Conservation (phyloP, 129 eudicot genomes). For the Escallonia herrerae region DNA sequence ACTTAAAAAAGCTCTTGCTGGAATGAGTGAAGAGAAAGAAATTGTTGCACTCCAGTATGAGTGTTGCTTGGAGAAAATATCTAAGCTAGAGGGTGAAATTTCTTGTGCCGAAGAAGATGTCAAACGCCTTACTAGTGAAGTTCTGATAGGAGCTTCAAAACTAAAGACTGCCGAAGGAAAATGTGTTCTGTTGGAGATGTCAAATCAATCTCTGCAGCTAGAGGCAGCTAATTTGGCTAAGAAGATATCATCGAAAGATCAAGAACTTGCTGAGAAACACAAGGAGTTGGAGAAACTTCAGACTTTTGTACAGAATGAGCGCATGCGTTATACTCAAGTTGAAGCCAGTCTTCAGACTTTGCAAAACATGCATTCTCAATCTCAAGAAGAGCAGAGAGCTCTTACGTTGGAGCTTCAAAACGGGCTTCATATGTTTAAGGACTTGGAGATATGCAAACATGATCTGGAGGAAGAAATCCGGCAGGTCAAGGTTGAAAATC, state of each 20-base stretch:
- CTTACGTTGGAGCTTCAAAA: constrained; percentile 58
- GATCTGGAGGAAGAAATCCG: constrained; percentile 58
- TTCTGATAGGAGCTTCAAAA: constrained; percentile 40
- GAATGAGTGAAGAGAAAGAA: constrained; percentile 59
- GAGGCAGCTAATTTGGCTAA: constrained; percentile 64
- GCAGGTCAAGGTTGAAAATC: constrained; percentile 48
- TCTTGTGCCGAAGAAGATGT: constrained; percentile 53
- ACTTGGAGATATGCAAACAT: constrained; percentile 47
- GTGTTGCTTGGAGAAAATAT: constrained; percentile 59
- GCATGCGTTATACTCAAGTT: neutral
- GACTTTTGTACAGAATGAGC: constrained; percentile 45
- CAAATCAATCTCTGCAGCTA: constrained; percentile 48
- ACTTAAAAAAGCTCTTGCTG: constrained; percentile 43
- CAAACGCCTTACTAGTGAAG: constrained; percentile 40
- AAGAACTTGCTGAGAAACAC: constrained; percentile 52
- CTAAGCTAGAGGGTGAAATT: constrained; percentile 49
- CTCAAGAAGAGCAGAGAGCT: constrained; percentile 79
- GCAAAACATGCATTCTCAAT: constrained; percentile 54
- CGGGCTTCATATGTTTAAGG: constrained; percentile 61
- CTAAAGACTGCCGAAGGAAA: constrained; percentile 56
- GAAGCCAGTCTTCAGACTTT: constrained; percentile 57
- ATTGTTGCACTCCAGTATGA: constrained; percentile 41
- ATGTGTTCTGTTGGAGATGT: constrained; percentile 49
- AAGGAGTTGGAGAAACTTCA: constrained; percentile 61
- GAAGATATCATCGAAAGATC: constrained; percentile 62